These are phyloP conservation scores for Phaeoacremonium minimum DNA, from an alignment of 2,329 filamentous ascomycete species.

Conservation along the genomic window DNA sequence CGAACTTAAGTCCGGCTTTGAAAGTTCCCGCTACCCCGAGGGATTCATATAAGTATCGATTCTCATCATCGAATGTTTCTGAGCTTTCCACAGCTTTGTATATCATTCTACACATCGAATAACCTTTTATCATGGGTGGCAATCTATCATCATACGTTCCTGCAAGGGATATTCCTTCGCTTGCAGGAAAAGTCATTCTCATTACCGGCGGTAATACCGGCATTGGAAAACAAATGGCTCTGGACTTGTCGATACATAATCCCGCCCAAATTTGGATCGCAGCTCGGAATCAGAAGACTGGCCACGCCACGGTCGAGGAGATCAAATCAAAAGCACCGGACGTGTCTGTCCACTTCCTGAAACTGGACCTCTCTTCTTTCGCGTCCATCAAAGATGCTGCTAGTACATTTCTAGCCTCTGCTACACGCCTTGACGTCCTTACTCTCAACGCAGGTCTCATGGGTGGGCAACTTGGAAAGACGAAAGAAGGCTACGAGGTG, in stretches of 20 bases:
- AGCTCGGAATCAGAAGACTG: slow-evolving; percentile 24
- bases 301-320: slow-evolving; percentile 20
- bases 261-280: slow-evolving; percentile 12
- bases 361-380: slow-evolving; percentile 30
- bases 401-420: slow-evolving; percentile 18
- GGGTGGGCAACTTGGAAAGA: slow-evolving; percentile 19
- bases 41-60: too few species aligned
- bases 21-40: too few species aligned
- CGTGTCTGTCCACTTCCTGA: slow-evolving; percentile 16
- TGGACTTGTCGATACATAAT: slow-evolving; percentile 29
- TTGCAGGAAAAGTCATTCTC: slow-evolving; percentile 29
- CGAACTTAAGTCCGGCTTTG: too few species aligned
- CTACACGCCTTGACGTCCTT: slow-evolving; percentile 31
- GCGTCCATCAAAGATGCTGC: slow-evolving; percentile 25
- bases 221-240: slow-evolving; percentile 29
- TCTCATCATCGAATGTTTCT: too few species aligned
- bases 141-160: too few species aligned
- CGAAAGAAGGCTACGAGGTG: slow-evolving; percentile 35
- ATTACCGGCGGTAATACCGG: slow-evolving; percentile 33
- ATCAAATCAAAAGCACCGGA: slow-evolving; percentile 12
- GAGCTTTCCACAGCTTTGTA: too few species aligned
- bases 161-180: slow-evolving; percentile 25
- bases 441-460: slow-evolving; percentile 36
- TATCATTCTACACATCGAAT: too few species aligned
- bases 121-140: too few species aligned